These are phyloP conservation scores for Daldinia sp. DNA, from an alignment of 2,329 filamentous ascomycete genomes.

Conservation along the genomic window DNA sequence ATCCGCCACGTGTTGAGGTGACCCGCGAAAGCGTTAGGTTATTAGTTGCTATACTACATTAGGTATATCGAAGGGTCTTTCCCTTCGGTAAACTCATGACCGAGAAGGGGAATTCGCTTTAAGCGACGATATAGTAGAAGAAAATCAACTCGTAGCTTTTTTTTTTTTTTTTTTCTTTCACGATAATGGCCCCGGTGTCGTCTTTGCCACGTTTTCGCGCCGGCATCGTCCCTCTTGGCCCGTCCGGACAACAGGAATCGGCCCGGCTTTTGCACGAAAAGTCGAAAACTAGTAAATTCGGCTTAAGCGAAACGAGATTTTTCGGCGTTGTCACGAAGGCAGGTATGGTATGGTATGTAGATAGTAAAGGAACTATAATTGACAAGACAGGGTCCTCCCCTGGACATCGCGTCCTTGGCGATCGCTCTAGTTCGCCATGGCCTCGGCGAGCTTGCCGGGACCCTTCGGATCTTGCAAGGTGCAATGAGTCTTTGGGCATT, in stretches of 20 bases:
- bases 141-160: slow-evolving; percentile 2
- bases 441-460: slow-evolving; percentile 31
- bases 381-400: slow-evolving; percentile 19
- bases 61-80: slow-evolving; percentile 6
- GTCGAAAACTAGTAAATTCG: slow-evolving; percentile 15
- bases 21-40: slow-evolving; percentile 7
- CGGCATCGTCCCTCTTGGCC: slow-evolving; percentile 12
- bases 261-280: slow-evolving; percentile 23
- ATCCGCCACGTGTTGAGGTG: slow-evolving; percentile 37
- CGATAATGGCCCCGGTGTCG: slow-evolving; percentile 25
- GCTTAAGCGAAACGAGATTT: background rate
- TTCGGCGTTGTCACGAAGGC: slow-evolving; percentile 4
- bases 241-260: slow-evolving; percentile 25
- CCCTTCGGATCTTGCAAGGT: slow-evolving; percentile 21
- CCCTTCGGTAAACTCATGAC: slow-evolving; percentile 28
- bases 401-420: slow-evolving; percentile 28
- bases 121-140: slow-evolving; percentile 14
- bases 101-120: slow-evolving; percentile 25
- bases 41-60: slow-evolving; percentile 32
- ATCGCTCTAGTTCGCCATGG: slow-evolving; percentile 31
- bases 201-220: slow-evolving; percentile 26
- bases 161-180: slow-evolving; percentile 9
- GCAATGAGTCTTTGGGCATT: slow-evolving; percentile 8
- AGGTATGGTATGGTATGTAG: background rate
- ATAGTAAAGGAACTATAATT: background rate